Evolutionary conservation across 768 basidiomycete genomes (phyloP).

Genomic region (Mycena sanguinolenta): DNA sequence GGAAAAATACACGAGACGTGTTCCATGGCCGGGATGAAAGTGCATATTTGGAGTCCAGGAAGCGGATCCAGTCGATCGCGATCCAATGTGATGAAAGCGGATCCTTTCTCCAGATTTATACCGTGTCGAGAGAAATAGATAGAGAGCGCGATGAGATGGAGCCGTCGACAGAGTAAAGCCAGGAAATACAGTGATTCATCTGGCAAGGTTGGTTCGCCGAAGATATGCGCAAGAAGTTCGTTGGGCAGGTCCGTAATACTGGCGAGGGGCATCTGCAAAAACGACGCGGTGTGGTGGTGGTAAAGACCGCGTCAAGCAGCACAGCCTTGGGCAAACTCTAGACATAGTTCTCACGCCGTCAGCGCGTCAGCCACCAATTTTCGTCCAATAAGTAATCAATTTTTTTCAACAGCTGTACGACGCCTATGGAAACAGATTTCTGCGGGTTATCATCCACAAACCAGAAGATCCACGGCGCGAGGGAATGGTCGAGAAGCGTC

Average conservation of each 20-base stretch:
- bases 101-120: not conserved
- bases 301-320: too few species aligned
- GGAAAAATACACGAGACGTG: slow-evolving; percentile 1
- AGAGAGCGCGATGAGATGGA: slow-evolving; percentile 2
- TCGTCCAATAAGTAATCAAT: too few species aligned
- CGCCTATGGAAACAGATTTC: too few species aligned
- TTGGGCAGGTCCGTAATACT: not conserved
- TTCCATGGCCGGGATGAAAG: not conserved
- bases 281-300: too few species aligned
- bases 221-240: not conserved
- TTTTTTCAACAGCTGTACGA: too few species aligned
- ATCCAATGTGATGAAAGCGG: not conserved
- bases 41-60: not conserved
- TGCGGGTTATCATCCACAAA: too few species aligned
- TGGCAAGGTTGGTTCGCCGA: not conserved
- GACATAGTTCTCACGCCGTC: too few species aligned
- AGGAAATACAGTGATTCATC: not conserved
- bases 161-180: not conserved
- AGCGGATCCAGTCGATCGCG: not conserved
- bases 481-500: too few species aligned
- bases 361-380: too few species aligned
- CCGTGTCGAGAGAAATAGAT: slow-evolving; percentile 4
- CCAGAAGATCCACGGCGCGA: too few species aligned
- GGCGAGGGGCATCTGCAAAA: not conserved
- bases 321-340: too few species aligned